These are phyloP conservation scores for Primulina eburnea DNA, from an alignment of 257 asterid genomes.

Conservation along the genomic window DNA sequence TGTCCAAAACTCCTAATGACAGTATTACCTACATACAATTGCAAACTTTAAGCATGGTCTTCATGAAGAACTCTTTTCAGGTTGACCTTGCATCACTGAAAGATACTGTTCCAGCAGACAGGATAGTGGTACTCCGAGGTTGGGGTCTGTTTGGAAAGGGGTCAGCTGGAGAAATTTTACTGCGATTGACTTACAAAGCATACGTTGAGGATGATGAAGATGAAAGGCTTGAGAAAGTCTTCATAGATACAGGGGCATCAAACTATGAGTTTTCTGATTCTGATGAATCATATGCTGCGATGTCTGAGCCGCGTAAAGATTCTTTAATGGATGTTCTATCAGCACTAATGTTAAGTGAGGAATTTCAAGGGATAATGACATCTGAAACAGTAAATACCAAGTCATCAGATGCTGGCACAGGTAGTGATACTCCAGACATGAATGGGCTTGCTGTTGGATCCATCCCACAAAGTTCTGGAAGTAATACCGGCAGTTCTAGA, in stretches of 20 bases:
- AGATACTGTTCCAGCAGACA: conserved; percentile 93
- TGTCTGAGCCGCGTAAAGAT: conserved; percentile 49
- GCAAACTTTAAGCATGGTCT: not conserved
- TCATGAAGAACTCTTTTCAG: conserved; percentile 36
- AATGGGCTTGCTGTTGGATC: conserved; percentile 32
- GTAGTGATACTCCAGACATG: conserved; percentile 26
- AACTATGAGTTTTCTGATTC: conserved; percentile 65
- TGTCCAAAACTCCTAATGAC: not conserved
- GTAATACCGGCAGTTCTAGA: conserved; percentile 42
- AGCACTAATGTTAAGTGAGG: conserved; percentile 85
- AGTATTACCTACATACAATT: not conserved
- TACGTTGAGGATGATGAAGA: conserved; percentile 99
- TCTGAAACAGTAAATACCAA: conserved; percentile 62
- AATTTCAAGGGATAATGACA: conserved; percentile 83
- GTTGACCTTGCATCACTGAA: conserved; percentile 84
- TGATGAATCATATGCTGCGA: conserved; percentile 35
- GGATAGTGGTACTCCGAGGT: conserved; percentile 65
- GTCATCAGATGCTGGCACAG: conserved; percentile 34
- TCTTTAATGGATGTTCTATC: conserved; percentile 82
- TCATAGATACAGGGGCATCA: conserved; percentile 37
- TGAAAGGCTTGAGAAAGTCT: conserved; percentile 42
- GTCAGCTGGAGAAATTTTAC: conserved; percentile 77
- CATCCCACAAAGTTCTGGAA: conserved; percentile 35
- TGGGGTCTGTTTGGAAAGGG: conserved; percentile 75
- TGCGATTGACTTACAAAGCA: conserved; percentile 92